phyloP scores from a whole-genome alignment of 2,329 filamentous ascomycete species.

The Botryotinia narcissicola region DNA sequence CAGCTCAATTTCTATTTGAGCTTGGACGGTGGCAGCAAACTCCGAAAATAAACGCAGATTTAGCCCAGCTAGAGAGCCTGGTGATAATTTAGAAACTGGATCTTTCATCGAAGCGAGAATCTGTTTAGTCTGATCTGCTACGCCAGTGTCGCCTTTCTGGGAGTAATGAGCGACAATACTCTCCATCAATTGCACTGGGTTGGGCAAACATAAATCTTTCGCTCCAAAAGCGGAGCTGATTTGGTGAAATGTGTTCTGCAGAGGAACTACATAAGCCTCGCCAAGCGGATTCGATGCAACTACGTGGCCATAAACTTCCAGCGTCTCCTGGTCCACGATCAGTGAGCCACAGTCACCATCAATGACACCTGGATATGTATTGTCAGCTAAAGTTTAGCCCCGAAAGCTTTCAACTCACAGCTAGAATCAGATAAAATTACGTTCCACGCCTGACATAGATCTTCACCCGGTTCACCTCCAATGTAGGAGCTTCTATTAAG shows the following conservation, averaged over 20 bases:
- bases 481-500: background rate
- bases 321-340: background rate
- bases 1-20: no score
- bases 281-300: background rate
- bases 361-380: background rate
- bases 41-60: no score
- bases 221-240: background rate
- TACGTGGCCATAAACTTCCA: background rate
- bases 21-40: no score
- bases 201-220: background rate
- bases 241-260: background rate
- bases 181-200: background rate
- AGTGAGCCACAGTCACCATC: background rate
- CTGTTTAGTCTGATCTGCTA: background rate
- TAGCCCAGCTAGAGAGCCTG: no score
- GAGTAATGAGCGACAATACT: background rate
- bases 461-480: background rate
- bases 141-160: rapidly evolving
- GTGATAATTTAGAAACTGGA: background rate
- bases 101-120: background rate
- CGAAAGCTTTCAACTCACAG: background rate
- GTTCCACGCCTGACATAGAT: background rate
- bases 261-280: background rate
- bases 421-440: background rate
- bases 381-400: rapidly evolving